Percentiles rank a stretch among this genome's conserved stretches.
These are phyloP conservation scores for Massarina eburnea DNA, from an alignment of 2,329 filamentous ascomycete genomes.

Conservation along the genomic window DNA sequence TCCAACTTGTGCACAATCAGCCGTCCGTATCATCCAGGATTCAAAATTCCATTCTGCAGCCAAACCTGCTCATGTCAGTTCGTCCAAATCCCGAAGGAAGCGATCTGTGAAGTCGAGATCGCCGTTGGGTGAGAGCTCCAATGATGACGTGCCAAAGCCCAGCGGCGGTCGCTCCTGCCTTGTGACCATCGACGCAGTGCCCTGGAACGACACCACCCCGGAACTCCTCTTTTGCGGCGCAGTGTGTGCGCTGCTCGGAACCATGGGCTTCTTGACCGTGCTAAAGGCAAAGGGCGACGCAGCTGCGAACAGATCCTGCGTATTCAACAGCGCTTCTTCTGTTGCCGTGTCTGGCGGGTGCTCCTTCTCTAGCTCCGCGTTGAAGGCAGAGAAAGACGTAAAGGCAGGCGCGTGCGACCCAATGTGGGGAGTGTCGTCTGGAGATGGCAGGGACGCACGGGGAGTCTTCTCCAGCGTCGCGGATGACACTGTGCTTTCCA, in stretches of 20 bases:
- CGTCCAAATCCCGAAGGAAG: constrained; percentile 22
- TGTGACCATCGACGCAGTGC: constrained; percentile 12
- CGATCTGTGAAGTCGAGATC: constrained; percentile 29
- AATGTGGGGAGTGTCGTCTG: constrained; percentile 18
- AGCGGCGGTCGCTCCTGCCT: constrained; percentile 20
- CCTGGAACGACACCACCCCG: constrained; percentile 14
- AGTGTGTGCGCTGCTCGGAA: constrained; percentile 12
- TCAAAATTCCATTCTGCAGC: too few relatives aligned
- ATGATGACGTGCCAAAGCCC: constrained; percentile 25
- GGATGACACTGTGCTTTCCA: constrained; percentile 27
- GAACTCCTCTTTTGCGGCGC: constrained; percentile 2
- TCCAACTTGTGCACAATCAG: too few relatives aligned
- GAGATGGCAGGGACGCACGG: constrained; percentile 19
- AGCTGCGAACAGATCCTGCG: constrained; percentile 48
- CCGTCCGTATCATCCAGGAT: background rate
- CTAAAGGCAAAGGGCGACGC: constrained; percentile 45
- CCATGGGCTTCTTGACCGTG: constrained; percentile 45
- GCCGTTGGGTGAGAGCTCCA: constrained; percentile 21
- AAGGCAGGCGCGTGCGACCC: constrained; percentile 17
- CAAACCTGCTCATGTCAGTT: background rate
- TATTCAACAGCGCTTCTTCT: constrained; percentile 36
- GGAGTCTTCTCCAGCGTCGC: constrained; percentile 13
- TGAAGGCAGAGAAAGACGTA: constrained; percentile 35
- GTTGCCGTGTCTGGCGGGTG: constrained; percentile 14
- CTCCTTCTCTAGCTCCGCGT: constrained; percentile 19